Evolutionary conservation across 2,329 filamentous ascomycete species (phyloP), one percentile per base, ranked within the genome.

Genomic region (Onygenales sp.): DNA sequence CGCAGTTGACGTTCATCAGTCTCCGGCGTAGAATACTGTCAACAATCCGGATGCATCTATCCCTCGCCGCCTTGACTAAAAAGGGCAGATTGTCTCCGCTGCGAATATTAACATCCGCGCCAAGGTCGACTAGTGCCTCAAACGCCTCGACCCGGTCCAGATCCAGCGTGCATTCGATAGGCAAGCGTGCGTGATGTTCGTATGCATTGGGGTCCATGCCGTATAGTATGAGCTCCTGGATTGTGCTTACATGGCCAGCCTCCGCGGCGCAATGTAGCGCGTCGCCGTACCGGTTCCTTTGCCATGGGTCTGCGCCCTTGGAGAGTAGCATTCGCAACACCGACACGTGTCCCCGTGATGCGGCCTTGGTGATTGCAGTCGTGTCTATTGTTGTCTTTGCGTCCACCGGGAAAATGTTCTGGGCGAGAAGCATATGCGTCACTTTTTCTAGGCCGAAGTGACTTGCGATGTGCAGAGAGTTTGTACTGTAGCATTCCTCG

Each of bases 361-460:
- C 33, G 17, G 47, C 47, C 31, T 50, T 50, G n/a, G 41, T 50
- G 31, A 50, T 32, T 8, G 47, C 33, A 13, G 47, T 50, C 7
- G 47, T 50, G 38, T 36, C 47, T 36, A 41, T 17, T 14, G 36
- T 50, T 14, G 47, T 50, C 8, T 32, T 32, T 50, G 13, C 33
- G 21, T 50, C 47, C 13, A 50, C n/a, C 14, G 38, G 13, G 11
- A 50, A 13, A n/a, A 31, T 17, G 8, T n/a, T n/a, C 41, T 41
- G 2, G 31, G 39, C 47, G 7, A 50, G 47, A 13, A 50, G 33
- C 13, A 21, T 41, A 31, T 50, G 36, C 17, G 41, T 32, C 11
- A 36, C 27, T 7, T 50, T 41, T 50, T 50, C 47, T 7, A 50
- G 47, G 36, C 47, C 47, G 21, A 50, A 50, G n/a, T 50, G 47